phyloP scores from a whole-genome alignment of 2,329 filamentous ascomycete genomes.

The Cercospora sp. region DNA sequence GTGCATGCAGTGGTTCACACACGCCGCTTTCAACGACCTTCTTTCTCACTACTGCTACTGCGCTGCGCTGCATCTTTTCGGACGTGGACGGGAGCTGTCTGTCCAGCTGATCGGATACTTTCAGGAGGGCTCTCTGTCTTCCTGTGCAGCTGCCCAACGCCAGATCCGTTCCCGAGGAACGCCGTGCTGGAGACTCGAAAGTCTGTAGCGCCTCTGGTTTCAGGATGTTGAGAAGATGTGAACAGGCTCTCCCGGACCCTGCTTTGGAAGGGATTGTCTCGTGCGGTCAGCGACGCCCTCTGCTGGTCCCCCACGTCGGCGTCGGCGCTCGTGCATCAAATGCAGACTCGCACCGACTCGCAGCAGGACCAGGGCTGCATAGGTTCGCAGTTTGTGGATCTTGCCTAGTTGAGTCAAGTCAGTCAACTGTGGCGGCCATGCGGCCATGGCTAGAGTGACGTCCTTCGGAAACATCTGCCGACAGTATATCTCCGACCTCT shows the following conservation, averaged over 20 bases:
- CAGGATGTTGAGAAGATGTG: neutral
- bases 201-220: neutral
- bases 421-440: neutral
- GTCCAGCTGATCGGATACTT: neutral
- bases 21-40: neutral
- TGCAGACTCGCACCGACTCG: neutral
- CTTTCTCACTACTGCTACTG: neutral
- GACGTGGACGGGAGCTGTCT: neutral
- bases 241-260: neutral
- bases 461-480: neutral
- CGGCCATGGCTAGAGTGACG: neutral
- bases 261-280: neutral
- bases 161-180: neutral
- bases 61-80: neutral
- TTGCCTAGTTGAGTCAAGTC: neutral
- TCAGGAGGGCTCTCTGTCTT: neutral
- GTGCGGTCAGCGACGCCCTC: neutral
- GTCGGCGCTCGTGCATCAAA: neutral
- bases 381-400: neutral
- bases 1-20: slow-evolving; percentile 13
- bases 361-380: neutral
- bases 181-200: neutral
- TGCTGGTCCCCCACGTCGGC: neutral
- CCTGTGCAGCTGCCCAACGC: slow-evolving; percentile 3
- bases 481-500: neutral